These are phyloP conservation scores for Sabuloglossum arenarium DNA, from an alignment of 495 filamentous ascomycete genomes.

Conservation along the genomic window DNA sequence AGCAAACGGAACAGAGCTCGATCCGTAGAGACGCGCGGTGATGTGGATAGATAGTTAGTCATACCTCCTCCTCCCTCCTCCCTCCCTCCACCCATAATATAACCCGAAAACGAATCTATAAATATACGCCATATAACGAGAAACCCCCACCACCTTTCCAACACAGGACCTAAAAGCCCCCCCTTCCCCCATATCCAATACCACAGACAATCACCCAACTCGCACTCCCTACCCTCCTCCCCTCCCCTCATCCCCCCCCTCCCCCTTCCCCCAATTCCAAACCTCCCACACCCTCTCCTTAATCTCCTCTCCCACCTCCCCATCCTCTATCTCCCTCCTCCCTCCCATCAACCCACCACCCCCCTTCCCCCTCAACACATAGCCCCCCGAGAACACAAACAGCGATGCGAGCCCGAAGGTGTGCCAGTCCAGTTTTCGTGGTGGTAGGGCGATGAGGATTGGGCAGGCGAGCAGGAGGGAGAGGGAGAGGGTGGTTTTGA, in stretches of 20 bases:
- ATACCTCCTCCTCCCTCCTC: background rate
- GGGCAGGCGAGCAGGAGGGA: constrained; percentile 47
- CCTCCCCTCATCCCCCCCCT: background rate
- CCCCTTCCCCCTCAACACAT: background rate
- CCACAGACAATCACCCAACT: no score
- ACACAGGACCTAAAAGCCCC: no score
- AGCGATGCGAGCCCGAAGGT: constrained; percentile 37
- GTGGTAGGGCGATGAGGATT: constrained; percentile 50
- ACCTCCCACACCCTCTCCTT: background rate
- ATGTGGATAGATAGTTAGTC: no score
- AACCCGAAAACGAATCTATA: no score
- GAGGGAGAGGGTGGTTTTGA: constrained; percentile 19
- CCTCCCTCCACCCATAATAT: no score
- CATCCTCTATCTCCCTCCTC: background rate
- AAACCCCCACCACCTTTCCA: no score
- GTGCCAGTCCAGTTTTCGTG: constrained; percentile 54
- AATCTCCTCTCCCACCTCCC: background rate
- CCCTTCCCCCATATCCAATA: no score
- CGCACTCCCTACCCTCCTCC: background rate
- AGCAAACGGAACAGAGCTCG: no score
- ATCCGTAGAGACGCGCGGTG: no score
- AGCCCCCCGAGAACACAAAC: constrained; percentile 29
- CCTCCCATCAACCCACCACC: background rate
- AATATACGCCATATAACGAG: no score
- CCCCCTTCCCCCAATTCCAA: background rate